Evolutionary conservation across 1,284 basidiomycete species (phyloP).

Genomic region (Grifola frondosa): DNA sequence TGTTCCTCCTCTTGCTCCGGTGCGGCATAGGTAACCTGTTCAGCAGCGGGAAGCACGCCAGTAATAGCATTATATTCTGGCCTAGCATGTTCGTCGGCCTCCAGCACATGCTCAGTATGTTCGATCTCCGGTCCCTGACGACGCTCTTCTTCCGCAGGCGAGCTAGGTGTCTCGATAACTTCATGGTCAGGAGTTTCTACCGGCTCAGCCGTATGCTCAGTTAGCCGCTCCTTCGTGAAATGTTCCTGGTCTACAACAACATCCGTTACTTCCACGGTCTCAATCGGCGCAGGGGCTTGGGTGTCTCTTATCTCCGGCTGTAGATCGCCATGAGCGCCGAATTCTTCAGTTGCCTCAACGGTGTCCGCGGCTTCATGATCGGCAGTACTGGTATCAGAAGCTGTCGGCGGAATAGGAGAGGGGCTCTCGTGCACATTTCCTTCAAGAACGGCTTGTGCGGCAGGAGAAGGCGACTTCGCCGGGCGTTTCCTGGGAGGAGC

Average conservation of each 20-base stretch:
- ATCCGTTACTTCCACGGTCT: slow-evolving; percentile 17
- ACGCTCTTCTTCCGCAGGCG: not conserved
- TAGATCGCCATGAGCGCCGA: slow-evolving; percentile 17
- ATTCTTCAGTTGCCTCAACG: slow-evolving; percentile 8
- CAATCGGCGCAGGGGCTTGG: slow-evolving; percentile 8
- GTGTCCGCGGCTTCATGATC: slow-evolving; percentile 8
- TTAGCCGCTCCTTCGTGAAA: not conserved
- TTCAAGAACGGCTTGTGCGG: slow-evolving; percentile 17
- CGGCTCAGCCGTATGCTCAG: not conserved
- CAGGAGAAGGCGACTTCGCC: slow-evolving; percentile 41
- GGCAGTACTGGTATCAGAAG: slow-evolving; percentile 8
- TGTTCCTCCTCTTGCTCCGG: slow-evolving; percentile 31
- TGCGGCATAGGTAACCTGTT: slow-evolving; percentile 7
- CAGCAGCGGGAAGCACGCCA: not conserved
- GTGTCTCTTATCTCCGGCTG: slow-evolving; percentile 16
- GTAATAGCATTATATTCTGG: not conserved
- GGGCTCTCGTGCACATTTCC: slow-evolving; percentile 23
- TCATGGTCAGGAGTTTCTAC: not conserved
- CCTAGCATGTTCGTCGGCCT: not conserved
- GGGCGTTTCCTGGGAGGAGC: slow-evolving; percentile 68
- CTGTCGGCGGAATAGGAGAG: slow-evolving; percentile 10
- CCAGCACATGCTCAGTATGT: slow-evolving; percentile 3
- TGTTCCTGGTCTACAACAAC: not conserved
- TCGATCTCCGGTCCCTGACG: not conserved
- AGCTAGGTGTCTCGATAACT: not conserved